A percentile compares a stretch with the other conserved stretches of the same genome.
Conservation (phyloP, 2,329 filamentous ascomycete species). For the Fusarium aywerte region DNA sequence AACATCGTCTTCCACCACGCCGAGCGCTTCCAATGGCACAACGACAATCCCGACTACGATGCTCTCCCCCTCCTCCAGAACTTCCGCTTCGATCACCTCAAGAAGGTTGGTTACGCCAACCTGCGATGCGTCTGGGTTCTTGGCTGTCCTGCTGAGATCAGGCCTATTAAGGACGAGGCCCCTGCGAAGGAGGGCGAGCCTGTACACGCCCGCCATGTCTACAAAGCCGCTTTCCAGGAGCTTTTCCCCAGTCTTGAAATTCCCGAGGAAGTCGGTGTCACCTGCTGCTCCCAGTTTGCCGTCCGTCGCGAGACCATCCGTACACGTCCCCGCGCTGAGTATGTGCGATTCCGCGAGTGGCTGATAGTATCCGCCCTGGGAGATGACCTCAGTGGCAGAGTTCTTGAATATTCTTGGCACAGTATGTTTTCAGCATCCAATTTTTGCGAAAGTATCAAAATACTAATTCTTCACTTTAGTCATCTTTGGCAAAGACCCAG, state of each 20-base stretch:
- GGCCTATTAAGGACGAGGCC: conserved; percentile 52
- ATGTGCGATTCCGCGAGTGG: conserved; percentile 68
- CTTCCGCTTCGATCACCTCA: conserved; percentile 62
- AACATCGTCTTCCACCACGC: conserved; percentile 61
- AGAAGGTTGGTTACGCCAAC: conserved; percentile 67
- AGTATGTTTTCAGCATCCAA: conserved; percentile 55
- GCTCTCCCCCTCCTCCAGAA: conserved; percentile 61
- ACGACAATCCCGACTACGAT: conserved; percentile 65
- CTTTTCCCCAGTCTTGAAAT: conserved; percentile 56
- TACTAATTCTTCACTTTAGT: conserved; percentile 53
- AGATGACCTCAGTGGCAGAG: conserved; percentile 66
- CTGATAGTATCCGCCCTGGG: conserved; percentile 64
- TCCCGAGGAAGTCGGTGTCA: conserved; percentile 62
- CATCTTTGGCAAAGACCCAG: conserved; percentile 66
- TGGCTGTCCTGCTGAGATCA: conserved; percentile 64
- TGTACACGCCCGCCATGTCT: conserved; percentile 56
- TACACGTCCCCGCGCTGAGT: conserved; percentile 61
- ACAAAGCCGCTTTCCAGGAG: conserved; percentile 56
- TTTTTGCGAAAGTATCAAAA: neutral
- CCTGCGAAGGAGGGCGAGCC: conserved; percentile 49
- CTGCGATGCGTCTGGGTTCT: conserved; percentile 69
- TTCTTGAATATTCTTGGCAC: conserved; percentile 75
- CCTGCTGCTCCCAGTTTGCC: conserved; percentile 75
- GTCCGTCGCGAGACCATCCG: conserved; percentile 65
- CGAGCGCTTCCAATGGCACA: conserved; percentile 63